These are phyloP conservation scores for Tuber indicum DNA, from an alignment of 495 filamentous ascomycete genomes.

Conservation along the genomic window DNA sequence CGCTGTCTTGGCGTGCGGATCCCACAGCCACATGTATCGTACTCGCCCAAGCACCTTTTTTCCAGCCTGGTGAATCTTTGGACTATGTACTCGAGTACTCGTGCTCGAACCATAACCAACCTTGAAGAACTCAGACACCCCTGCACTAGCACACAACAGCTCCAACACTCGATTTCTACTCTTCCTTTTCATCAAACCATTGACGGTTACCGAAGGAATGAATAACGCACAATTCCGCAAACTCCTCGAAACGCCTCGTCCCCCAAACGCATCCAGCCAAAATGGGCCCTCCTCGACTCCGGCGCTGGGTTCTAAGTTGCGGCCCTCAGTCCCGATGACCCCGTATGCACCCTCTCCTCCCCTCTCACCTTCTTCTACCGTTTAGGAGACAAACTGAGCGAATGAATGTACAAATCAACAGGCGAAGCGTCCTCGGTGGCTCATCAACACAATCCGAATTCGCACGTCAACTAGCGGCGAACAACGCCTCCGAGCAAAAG, in stretches of 20 bases:
- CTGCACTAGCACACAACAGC: neutral
- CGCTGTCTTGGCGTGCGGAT: no score
- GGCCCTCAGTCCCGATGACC: constrained; percentile 78
- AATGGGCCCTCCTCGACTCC: constrained; percentile 43
- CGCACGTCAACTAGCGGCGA: constrained; percentile 75
- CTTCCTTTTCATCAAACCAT: constrained; percentile 1
- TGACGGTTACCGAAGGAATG: constrained; percentile 59
- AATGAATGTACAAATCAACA: constrained; percentile 39
- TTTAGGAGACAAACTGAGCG: constrained; percentile 1
- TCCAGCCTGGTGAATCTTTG: no score
- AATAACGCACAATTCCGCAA: constrained; percentile 95
- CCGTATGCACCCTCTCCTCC: constrained; percentile 50
- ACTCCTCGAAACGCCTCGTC: constrained; percentile 54
- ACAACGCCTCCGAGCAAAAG: constrained; percentile 48
- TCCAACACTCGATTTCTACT: neutral
- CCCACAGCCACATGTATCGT: no score
- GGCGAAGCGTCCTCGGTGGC: constrained; percentile 54
- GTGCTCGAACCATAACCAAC: no score
- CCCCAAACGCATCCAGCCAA: constrained; percentile 40
- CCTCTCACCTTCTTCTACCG: neutral
- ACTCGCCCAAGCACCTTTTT: no score
- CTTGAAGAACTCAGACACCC: neutral
- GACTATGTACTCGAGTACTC: no score
- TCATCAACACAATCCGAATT: constrained; percentile 57
- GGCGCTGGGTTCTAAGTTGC: constrained; percentile 59